Percentiles rank a stretch among this genome's conserved stretches.
phyloP scores from a whole-genome alignment of 1,284 basidiomycete genomes.

The Ceratobasidium sp. region DNA sequence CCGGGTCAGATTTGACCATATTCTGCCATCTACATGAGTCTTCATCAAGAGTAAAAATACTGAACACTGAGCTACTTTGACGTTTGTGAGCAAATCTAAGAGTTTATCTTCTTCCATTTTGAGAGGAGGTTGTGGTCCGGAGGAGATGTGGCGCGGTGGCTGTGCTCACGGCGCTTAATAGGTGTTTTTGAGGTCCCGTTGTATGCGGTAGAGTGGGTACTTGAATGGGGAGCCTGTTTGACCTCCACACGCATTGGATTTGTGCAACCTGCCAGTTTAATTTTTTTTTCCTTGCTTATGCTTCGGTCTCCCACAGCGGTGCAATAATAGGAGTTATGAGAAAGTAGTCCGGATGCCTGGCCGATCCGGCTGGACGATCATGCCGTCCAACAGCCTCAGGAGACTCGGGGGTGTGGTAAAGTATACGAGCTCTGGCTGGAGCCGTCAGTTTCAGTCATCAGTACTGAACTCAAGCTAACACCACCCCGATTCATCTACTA shows the following conservation, averaged over 20 bases:
- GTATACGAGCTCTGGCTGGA: not conserved
- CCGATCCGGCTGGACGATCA: no score
- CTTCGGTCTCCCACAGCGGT: no score
- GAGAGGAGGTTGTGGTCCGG: not conserved
- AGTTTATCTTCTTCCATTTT: constrained; percentile 43
- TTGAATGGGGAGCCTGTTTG: no score
- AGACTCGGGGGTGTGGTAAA: not conserved
- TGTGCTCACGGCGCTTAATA: not conserved
- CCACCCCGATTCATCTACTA: not conserved
- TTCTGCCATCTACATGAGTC: not conserved
- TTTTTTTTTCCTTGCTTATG: no score
- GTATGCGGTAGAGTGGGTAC: no score
- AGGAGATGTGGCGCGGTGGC: constrained; percentile 10
- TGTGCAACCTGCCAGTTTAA: no score
- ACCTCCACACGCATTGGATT: no score
- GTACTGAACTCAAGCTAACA: not conserved
- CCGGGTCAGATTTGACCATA: constrained; percentile 41
- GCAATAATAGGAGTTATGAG: no score
- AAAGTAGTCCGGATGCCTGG: no score
- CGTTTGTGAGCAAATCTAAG: constrained; percentile 33
- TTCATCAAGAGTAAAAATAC: not conserved
- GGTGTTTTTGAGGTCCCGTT: no score
- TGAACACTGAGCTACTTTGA: constrained; percentile 25
- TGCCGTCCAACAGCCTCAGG: no score
- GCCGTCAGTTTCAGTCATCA: not conserved